Percentiles rank a stretch among this genome's conserved stretches.
phyloP scores from a whole-genome alignment of 257 asterid species.

The Perilla frutescens region DNA sequence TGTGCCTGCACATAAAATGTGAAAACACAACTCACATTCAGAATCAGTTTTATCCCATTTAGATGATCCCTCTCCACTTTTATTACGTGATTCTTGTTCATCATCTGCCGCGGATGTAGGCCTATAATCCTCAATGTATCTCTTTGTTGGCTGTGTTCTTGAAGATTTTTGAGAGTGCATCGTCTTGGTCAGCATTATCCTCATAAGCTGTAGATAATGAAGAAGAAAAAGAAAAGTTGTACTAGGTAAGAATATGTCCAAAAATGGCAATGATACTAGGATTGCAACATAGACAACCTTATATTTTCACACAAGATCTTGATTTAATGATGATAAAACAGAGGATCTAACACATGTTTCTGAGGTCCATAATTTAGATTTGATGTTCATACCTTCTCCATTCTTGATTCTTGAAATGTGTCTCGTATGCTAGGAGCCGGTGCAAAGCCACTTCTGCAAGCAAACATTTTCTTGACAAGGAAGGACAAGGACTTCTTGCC shows the following conservation, averaged over 20 bases:
- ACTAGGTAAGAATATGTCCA: background rate
- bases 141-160: slow-evolving; percentile 54
- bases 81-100: slow-evolving; percentile 45
- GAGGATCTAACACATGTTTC: slow-evolving; percentile 1
- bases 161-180: slow-evolving; percentile 57
- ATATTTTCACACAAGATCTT: background rate
- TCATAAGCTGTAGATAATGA: slow-evolving; percentile 61
- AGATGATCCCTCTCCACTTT: slow-evolving; percentile 48
- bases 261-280: background rate
- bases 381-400: slow-evolving; percentile 74
- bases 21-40: slow-evolving; percentile 60
- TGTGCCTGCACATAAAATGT: background rate
- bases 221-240: background rate
- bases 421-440: slow-evolving; percentile 74
- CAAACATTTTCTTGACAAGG: slow-evolving; percentile 86
- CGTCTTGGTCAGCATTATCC: slow-evolving; percentile 78
- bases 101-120: slow-evolving; percentile 36
- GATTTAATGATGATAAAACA: background rate
- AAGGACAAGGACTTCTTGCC: slow-evolving; percentile 78
- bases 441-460: slow-evolving; percentile 66
- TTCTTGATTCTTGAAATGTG: slow-evolving; percentile 84
- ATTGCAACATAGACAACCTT: background rate
- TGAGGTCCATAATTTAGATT: background rate
- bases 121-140: slow-evolving; percentile 53
- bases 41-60: slow-evolving; percentile 93